Base-by-base conservation (phyloP, 371 early-diverging fungal genomes). In the Mucor circinelloides region DNA sequence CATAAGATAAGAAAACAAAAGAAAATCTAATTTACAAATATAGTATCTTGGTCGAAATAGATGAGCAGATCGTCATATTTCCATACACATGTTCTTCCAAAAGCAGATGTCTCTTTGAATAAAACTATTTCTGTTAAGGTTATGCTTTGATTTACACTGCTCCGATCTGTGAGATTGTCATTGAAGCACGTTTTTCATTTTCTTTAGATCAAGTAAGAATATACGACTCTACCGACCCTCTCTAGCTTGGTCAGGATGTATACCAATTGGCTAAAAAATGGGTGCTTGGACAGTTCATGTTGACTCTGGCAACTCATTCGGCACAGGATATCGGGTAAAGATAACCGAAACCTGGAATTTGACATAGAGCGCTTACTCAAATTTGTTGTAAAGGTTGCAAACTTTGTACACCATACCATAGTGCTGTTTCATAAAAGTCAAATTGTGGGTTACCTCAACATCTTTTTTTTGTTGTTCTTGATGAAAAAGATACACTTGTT, bases 151-250 rank as follows among this genome's bases (percentile, higher is more conserved):
- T 40, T 40, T 36, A 6, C 9, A 8, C 34, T 6, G 34, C 9
- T 32, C 34, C 9, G 34, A 9, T 32, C 1, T 3, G 7, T 32
- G 34, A 9, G 9, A 36, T 0, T 17, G 9, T 5, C 1, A 1
- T 4, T 48, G 23, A n/a, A 48, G 48, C 12, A 25, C 25, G 6
- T 56, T 46, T 60, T 69, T 57, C n/a, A 54, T 64, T 64, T 60
- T 55, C 6, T 25, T 54, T 48, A 44, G n/a, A 28, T 60, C 6
- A 21, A 44, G 12, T 32, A 8, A 27, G 34, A 12, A 40, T 70
- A 25, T 70, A 25, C 56, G 70, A 70, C 70, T 70, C 70, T 57
- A 70, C 70, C 70, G 70, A 65, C 70, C 70, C 61, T 70, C 66
- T 65, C 32, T 60, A 60, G 44, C 9, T 61, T 48, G 56, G 66